A percentile compares a stretch with the other conserved stretches of the same genome.
Evolutionary conservation across 2,329 filamentous ascomycete species (phyloP).

Genomic region (Zarea fungicola): DNA sequence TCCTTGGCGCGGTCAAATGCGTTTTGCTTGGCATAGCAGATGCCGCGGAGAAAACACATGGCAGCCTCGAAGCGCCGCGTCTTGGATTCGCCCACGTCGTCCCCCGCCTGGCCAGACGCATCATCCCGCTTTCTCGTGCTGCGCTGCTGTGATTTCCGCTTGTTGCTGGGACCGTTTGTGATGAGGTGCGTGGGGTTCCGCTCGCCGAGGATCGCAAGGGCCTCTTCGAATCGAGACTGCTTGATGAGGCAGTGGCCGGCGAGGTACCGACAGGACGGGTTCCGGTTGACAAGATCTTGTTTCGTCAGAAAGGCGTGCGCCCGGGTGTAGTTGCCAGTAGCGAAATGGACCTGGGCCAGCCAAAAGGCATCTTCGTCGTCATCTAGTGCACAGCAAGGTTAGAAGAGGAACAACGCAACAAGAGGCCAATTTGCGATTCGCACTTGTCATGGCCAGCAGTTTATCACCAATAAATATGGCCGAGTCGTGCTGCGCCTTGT

Average conservation of each 20-base stretch:
- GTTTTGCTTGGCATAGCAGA: constrained; percentile 96
- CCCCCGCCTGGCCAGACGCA: constrained; percentile 21
- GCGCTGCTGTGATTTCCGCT: constrained; percentile 32
- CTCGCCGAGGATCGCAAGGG: constrained; percentile 79
- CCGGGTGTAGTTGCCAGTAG: constrained; percentile 88
- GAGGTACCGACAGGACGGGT: constrained; percentile 84
- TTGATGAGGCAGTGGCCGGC: constrained; percentile 93
- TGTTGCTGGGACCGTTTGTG: constrained; percentile 42
- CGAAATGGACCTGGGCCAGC: constrained; percentile 97
- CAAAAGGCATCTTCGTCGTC: constrained; percentile 93
- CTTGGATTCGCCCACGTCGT: constrained; percentile 60
- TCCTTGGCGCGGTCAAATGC: constrained; percentile 96
- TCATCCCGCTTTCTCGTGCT: constrained; percentile 27
- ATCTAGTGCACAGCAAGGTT: constrained; percentile 48
- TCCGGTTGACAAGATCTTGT: constrained; percentile 75
- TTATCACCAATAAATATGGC: constrained; percentile 98
- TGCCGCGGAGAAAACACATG: constrained; percentile 92
- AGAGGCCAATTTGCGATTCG: constrained; percentile 24
- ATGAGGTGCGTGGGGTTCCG: constrained; percentile 91
- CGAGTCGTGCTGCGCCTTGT: constrained; percentile 93
- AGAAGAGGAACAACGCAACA: background rate
- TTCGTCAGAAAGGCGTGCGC: constrained; percentile 81
- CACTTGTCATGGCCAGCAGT: constrained; percentile 87
- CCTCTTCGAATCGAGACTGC: constrained; percentile 84
- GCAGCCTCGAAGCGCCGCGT: constrained; percentile 87